Percentiles rank a stretch among this genome's conserved stretches.
These are phyloP conservation scores for Kernera saxatilis DNA, from an alignment of 345 rosid species.

Conservation along the genomic window DNA sequence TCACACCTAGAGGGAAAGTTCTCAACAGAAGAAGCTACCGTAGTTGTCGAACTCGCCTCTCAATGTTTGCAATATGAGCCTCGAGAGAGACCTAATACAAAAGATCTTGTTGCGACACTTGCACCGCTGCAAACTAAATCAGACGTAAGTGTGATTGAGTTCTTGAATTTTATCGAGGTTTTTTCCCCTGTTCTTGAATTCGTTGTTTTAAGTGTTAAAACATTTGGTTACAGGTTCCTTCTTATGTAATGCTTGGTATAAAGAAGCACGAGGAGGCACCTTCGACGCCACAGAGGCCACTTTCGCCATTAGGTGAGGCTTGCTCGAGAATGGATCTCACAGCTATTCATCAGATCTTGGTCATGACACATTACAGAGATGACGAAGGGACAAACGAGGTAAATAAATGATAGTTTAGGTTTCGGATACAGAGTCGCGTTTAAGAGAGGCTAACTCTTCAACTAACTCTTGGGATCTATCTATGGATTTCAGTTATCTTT, in stretches of 20 bases:
- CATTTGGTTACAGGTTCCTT: constrained; percentile 60
- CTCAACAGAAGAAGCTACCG: constrained; percentile 84
- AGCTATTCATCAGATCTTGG: constrained; percentile 88
- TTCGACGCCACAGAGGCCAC: constrained; percentile 67
- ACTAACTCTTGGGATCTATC: not conserved
- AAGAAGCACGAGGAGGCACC: constrained; percentile 74
- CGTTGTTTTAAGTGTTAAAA: not conserved
- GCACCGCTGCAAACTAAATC: constrained; percentile 70
- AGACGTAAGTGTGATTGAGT: constrained; percentile 50
- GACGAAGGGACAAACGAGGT: constrained; percentile 96
- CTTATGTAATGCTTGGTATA: constrained; percentile 81
- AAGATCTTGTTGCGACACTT: constrained; percentile 71
- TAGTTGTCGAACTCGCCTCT: constrained; percentile 75
- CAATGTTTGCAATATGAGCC: constrained; percentile 91
- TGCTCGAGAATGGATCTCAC: constrained; percentile 95
- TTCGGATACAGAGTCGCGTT: not conserved
- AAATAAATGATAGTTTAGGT: not conserved
- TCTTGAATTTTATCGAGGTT: not conserved
- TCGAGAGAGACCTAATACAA: constrained; percentile 82
- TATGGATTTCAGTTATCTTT: constrained; percentile 63
- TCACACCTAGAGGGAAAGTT: constrained; percentile 92
- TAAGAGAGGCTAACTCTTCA: not conserved
- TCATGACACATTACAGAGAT: constrained; percentile 82
- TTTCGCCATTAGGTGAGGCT: constrained; percentile 90
- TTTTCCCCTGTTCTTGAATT: constrained; percentile 1